Base-by-base conservation (phyloP, 768 basidiomycete genomes). In the Panaeolus papilionaceus region DNA sequence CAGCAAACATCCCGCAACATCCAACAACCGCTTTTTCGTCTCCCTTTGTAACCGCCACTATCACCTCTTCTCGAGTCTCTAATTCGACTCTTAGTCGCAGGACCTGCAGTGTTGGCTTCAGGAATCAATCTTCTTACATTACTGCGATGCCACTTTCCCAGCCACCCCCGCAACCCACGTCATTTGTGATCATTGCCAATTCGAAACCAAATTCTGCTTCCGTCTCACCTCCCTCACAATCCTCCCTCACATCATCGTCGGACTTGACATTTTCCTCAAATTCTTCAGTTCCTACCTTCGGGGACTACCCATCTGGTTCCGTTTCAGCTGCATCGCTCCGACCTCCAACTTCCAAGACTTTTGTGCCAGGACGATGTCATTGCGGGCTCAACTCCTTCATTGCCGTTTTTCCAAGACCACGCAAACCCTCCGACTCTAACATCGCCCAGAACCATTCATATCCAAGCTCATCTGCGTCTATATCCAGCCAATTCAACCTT, bases 301-400 rank as follows among this genome's bases (percentile, higher is more conserved):
- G 26, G 6, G 28, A 14, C 14, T 37, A 28, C 28, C 54, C 6
- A 28, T 33, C 33, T 33, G 14, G 14, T 33, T 58, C 26, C 6
- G 20, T 12, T 28, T 11, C 54, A 26, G 3, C 11, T 14, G 1
- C 54, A 28, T 14, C 54, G 33, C 3, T 16, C 14, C 54, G 7
- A 8, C 47, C 14, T 9, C 47, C 12, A 47, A 51, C 26, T 9
- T 51, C 54, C 26, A 58, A 58, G 28, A 75, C 74, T 26, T 74
- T 72, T 66, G 65, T 75, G 11, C 71, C 73, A 23, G 75, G 66
- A 5, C 67, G 66, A 9, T 77, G 77, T 68, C 74, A 75, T 16
- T 78, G 77, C 62, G 67, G 71, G 2, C 70, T 71, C 64, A 76
- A 74, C 49, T 45, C 39, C 4, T 75, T 76, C 63, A 64, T 65